Base-by-base conservation (phyloP, 2,329 filamentous ascomycete genomes). In the Fusarium agapanthi region DNA sequence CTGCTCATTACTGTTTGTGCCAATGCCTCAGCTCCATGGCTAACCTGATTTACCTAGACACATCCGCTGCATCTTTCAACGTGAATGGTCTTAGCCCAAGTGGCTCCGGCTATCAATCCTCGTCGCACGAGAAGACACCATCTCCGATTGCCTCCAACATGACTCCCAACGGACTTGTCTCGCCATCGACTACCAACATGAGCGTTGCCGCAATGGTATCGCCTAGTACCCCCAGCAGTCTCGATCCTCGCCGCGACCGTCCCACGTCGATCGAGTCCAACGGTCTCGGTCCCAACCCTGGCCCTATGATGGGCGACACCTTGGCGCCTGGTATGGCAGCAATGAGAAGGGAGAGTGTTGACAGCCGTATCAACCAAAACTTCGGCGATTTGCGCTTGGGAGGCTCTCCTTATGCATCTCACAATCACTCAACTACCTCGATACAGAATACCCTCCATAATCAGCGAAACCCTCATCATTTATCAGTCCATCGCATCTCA, bases 341-440 rank as follows among this genome's bases (percentile, higher is more conserved):
- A 54, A 90, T 91, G 53, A 88, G 92, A 65, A 89, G 93, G 58
- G 93, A 94, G 82, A 95, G 93, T 76, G 91, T 95, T 9, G 93
- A 95, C 80, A 94, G 92, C 80, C 88, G 92, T 70, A 91, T 95
- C 79, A 93, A 93, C 77, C 89, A 90, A 72, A 88, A 88, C 48
- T 91, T 95, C 80, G 88, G 86, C 63, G 91, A 93, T 50, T 87
- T 95, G 81, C 87, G 90, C 73, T 86, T 95, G 54, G 89, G 90
- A 57, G 88, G 87, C 50, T 86, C 86, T 5, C 92, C 92, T 2
- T 95, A 95, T 77, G 88, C 92, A 30, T 94, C 90, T 79, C 90
- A 92, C 75, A 95, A 95, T 80, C 90, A 91, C 61, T 95, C 92
- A 4, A 92, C 92, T 7, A 90, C 90, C 4, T 95, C 93, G 4